phyloP scores from a whole-genome alignment of 176 grass and related monocot genomes.

The Triticum turgidum region DNA sequence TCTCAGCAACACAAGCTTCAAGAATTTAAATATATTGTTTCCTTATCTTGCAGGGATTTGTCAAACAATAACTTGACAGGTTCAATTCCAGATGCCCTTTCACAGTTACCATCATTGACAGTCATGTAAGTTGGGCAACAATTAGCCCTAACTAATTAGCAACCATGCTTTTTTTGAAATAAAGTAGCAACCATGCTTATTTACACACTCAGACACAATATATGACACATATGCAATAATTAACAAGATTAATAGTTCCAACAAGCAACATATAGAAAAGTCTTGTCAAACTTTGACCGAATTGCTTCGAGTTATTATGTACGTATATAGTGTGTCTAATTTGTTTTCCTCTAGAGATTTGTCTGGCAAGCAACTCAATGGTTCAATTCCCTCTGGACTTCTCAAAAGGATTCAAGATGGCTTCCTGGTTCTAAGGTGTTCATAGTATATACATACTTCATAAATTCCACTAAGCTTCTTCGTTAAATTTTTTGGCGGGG shows the following conservation, averaged over 20 bases:
- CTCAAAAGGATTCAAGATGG: background rate
- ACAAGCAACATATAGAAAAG: too few relatives aligned
- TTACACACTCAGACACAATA: too few relatives aligned
- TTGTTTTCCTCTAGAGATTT: background rate
- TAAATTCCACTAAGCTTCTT: background rate
- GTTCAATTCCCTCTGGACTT: background rate
- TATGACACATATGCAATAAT: too few relatives aligned
- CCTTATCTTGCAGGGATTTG: background rate
- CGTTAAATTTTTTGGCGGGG: background rate
- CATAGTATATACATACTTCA: background rate
- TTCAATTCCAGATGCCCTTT: slow-evolving; percentile 8
- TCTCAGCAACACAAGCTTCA: background rate
- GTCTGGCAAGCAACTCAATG: background rate
- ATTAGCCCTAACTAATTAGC: background rate
- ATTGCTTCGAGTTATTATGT: background rate
- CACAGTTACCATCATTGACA: background rate
- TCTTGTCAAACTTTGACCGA: background rate
- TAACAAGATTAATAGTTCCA: background rate
- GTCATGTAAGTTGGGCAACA: background rate
- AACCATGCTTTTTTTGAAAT: too few relatives aligned
- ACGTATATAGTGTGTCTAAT: background rate
- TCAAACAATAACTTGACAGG: slow-evolving; percentile 1
- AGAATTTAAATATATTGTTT: background rate
- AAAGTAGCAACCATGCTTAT: too few relatives aligned
- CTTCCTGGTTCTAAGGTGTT: background rate